Evolutionary conservation across 2,329 filamentous ascomycete genomes (phyloP).

Genomic region (Colletotrichum somersetense): DNA sequence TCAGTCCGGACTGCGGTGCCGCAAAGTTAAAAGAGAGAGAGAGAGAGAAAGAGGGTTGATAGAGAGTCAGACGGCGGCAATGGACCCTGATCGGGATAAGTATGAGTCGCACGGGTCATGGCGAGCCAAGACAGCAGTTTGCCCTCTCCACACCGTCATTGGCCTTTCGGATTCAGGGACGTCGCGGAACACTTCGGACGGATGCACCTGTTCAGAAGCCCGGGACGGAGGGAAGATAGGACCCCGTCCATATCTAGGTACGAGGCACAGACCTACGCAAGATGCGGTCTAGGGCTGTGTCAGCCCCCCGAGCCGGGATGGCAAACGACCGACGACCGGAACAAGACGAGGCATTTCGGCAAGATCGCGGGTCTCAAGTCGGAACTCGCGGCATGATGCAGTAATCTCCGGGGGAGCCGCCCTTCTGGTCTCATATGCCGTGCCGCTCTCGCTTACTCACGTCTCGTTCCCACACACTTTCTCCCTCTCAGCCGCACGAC

Average conservation of each 20-base stretch:
- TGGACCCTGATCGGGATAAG: conserved; percentile 32
- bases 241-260: not conserved
- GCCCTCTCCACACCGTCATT: conserved; percentile 1
- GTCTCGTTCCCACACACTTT: no score
- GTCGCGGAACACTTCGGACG: conserved; percentile 38
- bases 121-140: not conserved
- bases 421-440: not conserved
- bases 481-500: not conserved
- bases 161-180: conserved; percentile 21
- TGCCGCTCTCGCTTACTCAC: not conserved
- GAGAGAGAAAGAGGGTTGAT: not conserved
- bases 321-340: not conserved
- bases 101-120: conserved; percentile 29
- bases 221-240: conserved; percentile 12
- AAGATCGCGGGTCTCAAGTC: not conserved
- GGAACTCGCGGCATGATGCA: conserved; percentile 22
- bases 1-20: conserved; percentile 21
- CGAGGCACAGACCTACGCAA: not conserved
- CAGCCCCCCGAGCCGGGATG: conserved; percentile 7
- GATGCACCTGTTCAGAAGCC: conserved; percentile 25
- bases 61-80: conserved; percentile 33
- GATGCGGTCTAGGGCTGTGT: conserved; percentile 6
- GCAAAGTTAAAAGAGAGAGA: conserved; percentile 16
- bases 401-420: conserved; percentile 23
- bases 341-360: conserved; percentile 6